Percentiles rank a stretch among this genome's conserved stretches.
Conservation (phyloP, 75 land plant species). For the Sequoiadendron giganteum region DNA sequence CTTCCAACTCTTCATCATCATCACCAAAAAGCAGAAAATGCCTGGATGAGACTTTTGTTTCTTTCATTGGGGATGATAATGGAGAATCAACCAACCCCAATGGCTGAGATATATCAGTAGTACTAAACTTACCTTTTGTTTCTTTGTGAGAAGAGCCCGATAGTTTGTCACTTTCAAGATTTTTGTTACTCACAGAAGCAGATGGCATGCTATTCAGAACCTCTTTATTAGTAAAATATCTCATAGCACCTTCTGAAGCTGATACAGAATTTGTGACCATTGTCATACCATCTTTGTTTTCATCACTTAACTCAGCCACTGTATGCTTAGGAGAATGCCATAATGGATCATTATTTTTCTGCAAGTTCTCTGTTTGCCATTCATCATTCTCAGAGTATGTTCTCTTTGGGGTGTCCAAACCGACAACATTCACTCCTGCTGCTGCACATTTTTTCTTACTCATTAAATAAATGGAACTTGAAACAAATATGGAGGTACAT, state of each 20-base stretch:
- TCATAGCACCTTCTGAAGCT: neutral
- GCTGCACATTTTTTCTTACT: neutral
- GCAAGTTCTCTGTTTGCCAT: neutral
- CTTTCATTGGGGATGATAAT: neutral
- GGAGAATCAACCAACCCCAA: neutral
- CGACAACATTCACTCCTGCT: neutral
- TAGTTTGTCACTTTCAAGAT: neutral
- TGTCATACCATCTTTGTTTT: neutral
- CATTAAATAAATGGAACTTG: neutral
- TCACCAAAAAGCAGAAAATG: conserved; percentile 1
- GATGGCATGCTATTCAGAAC: neutral
- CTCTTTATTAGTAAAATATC: neutral
- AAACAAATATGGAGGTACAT: neutral
- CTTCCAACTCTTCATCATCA: conserved; percentile 9
- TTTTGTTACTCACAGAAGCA: neutral
- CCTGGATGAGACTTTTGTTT: conserved; percentile 8
- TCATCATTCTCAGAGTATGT: neutral
- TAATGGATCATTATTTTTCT: neutral
- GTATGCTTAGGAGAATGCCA: neutral
- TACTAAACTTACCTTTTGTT: neutral
- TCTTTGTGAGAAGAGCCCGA: neutral
- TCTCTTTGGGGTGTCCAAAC: neutral
- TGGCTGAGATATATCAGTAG: neutral
- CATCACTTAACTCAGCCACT: neutral
- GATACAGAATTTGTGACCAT: neutral